Evolutionary conservation across 2,329 filamentous ascomycete species (phyloP).

Genomic region (Exophiala sp.): DNA sequence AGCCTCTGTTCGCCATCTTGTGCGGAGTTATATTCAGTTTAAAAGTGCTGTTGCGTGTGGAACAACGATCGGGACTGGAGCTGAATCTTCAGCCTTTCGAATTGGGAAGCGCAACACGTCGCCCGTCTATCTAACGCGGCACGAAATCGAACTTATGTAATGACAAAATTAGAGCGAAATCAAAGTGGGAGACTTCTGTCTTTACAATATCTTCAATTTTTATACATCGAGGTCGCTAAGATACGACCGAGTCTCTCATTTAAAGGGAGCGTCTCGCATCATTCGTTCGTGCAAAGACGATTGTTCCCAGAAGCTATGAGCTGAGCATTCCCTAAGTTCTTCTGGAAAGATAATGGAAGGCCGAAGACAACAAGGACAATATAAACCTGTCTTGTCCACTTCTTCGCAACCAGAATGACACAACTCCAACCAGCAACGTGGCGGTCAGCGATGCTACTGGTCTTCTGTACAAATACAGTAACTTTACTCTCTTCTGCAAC

Average conservation of each 20-base stretch:
- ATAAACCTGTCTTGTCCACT: constrained; percentile 35
- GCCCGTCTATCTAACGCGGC: constrained; percentile 8
- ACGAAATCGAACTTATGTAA: neutral
- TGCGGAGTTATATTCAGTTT: neutral
- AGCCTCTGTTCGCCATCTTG: constrained; percentile 77
- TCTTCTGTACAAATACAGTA: constrained; percentile 63
- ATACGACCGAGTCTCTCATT: no score
- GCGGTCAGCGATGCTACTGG: constrained; percentile 60
- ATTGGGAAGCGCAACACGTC: constrained; percentile 10
- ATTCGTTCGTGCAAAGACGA: no score
- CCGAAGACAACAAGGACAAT: constrained; percentile 16
- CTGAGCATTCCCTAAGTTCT: neutral
- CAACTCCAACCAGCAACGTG: constrained; percentile 63
- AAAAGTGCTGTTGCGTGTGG: neutral
- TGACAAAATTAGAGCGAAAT: neutral
- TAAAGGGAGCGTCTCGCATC: no score
- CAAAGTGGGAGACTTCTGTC: neutral
- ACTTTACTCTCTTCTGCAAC: constrained; percentile 48
- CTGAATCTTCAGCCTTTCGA: neutral
- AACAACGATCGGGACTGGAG: neutral
- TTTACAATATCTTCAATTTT: neutral
- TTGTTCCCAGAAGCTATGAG: no score
- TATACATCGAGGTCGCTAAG: no score
- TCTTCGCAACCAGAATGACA: constrained; percentile 65
- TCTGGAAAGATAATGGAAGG: constrained; percentile 4